A percentile compares a stretch with the other conserved stretches of the same genome.
phyloP scores from a whole-genome alignment of 2,329 filamentous ascomycete species.

The Cercospora citrullina region DNA sequence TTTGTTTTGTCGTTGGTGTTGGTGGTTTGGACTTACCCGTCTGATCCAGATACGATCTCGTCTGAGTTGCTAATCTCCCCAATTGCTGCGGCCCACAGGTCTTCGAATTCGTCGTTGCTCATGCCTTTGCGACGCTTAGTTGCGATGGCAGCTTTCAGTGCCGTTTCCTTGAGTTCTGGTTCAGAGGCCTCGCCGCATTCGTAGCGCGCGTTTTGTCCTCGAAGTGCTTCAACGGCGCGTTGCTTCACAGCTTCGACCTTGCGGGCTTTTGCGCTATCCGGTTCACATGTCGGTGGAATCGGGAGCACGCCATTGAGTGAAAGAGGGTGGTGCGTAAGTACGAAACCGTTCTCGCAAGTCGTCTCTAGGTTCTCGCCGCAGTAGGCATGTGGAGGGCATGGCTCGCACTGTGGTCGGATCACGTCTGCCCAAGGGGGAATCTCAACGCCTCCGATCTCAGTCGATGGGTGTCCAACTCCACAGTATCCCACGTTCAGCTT shows the following conservation, averaged over 20 bases:
- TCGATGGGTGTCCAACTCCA: constrained; percentile 68
- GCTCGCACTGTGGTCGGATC: constrained; percentile 79
- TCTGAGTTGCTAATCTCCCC: constrained; percentile 67
- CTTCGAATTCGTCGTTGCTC: constrained; percentile 85
- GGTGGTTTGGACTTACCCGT: constrained; percentile 56
- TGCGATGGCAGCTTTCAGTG: constrained; percentile 74
- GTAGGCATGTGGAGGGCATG: constrained; percentile 84
- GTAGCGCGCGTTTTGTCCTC: constrained; percentile 80
- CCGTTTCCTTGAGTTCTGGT: constrained; percentile 66
- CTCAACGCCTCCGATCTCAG: constrained; percentile 59
- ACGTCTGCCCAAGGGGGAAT: constrained; percentile 72
- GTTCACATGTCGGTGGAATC: constrained; percentile 86
- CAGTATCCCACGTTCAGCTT: constrained; percentile 97
- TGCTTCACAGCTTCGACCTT: constrained; percentile 86
- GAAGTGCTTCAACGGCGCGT: constrained; percentile 80
- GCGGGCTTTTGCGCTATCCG: constrained; percentile 87
- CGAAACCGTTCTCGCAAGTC: constrained; percentile 81
- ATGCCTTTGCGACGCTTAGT: constrained; percentile 79
- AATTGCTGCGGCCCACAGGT: constrained; percentile 75
- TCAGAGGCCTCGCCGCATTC: constrained; percentile 77
- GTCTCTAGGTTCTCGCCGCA: constrained; percentile 78
- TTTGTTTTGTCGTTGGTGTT: constrained; percentile 4
- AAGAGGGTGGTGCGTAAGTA: constrained; percentile 80
- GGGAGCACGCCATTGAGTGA: constrained; percentile 78
- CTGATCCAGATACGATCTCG: constrained; percentile 57